Evolutionary conservation across 805 yeast genomes (phyloP), one percentile per base, ranked within the genome.

Genomic region (Phaffomyces thermotolerans): DNA sequence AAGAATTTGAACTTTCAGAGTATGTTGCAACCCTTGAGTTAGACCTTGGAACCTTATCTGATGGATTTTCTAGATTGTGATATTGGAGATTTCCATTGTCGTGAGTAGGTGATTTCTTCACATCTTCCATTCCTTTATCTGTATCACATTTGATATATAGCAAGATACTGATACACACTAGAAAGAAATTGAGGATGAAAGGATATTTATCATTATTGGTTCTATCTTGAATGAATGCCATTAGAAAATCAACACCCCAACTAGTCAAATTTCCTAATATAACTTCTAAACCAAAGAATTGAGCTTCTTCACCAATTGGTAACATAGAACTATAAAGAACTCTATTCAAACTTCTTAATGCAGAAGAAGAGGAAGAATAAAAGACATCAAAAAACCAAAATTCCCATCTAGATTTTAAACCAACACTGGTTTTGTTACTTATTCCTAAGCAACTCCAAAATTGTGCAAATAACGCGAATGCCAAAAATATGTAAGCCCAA

Each of bases 251-350:
- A 8, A 71, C 71, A 25, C 65, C 62, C 72, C 73, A 69, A 3
- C 70, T 69, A 4, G 69, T 62, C 5, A 69, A 61, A 12, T 67
- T 59, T 1, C 72, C 72, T 13, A 68, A 54, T 59, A 68, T 60
- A 7, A 67, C 52, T 42, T 67, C 72, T 34, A 68, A 47, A 0
- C 73, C 73, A 50, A 69, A 67, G 39, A 58, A 68, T 48, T 68
- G 71, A 4, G 70, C 71, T 45, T 69, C 73, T 31, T 66, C 64
- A 0, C 72, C 71, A 40, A 56, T 60, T 1, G 73, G 73, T 14
- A 69, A 49, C 40, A 69, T 50, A 0, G 69, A 52, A 30, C 68
- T 64, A 42, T 68, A 68, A 0, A 66, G 52, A 1, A 62, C 57
- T 45, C 73, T 54, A 39, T 67, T 66, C 36, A 68, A 42, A 0